Evolutionary conservation across 208 protist genomes (phyloP), one percentile per base, ranked within the genome.

Genomic region (Wallacemonas sp.): DNA sequence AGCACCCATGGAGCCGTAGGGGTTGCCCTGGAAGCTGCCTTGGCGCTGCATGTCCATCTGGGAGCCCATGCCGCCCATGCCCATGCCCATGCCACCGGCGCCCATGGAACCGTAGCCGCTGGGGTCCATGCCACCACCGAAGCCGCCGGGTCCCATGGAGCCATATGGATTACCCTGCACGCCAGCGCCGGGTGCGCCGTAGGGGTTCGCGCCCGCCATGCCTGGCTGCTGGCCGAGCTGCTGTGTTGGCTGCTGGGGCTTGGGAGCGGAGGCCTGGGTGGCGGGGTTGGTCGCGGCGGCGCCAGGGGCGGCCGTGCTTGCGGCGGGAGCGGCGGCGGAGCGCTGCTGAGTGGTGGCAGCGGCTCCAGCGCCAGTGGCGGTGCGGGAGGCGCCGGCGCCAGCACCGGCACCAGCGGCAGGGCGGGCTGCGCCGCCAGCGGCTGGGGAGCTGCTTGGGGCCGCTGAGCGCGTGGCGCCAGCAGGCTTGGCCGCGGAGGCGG

Each of bases 231-330:
- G 54, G 36, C 26, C n/a, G n/a, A n/a, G 54, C 50, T 39, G 54
- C 17, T 4, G 26, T 19, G 29, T n/a, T 30, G 61, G 29, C 24
- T 54, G 57, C 53, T 45, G 29, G 53, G 53, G 27, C 55, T 46
- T 64, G 62, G 68, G 30, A 37, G 57, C 36, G 55, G 67, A 17
- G 36, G 57, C 37, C 44, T 65, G 48, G 39, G 38, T 22, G 63
- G 63, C 41, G 34, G 36, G 61, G 17, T 29, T 37, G 5, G 22
- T 26, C 22, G 55, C 39, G 15, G 19, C 55, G 24, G 21, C 39
- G 29, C 41, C 19, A 29, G 33, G 24, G n/a, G 42, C 8, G 4
- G 38, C 41, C 32, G 12, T 42, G 27, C 19, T 13, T 21, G 32
- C 15, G 54, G 15, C 12, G 3, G 54, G 27, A 37, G 61, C 39